Base-by-base conservation (phyloP, 108 stramenopile genomes). In the Skeletonema potamos region DNA sequence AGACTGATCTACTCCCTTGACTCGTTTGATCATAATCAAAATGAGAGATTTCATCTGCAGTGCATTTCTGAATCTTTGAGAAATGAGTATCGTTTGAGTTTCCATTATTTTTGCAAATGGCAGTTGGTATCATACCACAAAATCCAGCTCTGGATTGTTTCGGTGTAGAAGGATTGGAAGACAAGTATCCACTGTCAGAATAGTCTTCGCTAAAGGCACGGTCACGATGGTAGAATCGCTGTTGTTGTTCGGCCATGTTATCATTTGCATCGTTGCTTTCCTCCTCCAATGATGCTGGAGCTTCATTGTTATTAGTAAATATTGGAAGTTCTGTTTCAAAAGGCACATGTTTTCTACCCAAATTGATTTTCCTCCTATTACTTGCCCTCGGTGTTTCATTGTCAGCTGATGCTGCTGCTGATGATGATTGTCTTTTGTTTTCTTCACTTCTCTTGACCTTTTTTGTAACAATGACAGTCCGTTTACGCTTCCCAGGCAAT, bases 401-500 rank as follows among this genome's bases (percentile, higher is more conserved):
- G 2, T 51, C 48, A 17, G 10, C 39, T 3, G 18, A 18, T 8
- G 18, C 48, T 22, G 7, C 22, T 8, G 20, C 4, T 51, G 20
- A 8, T 24, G 48, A 51, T 6, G 48, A 9, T 22, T 51, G 48
- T 20, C 0, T 9, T 22, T 22, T 51, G 5, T 22, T n/a, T 4
- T 83, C 71, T 48, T 68, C 63, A 13, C 64, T 51, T 41, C 60
- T 64, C 66, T 79, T 82, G 60, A 69, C 62, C 61, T 74, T 62
- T 51, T 48, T 77, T 48, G 58, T 76, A 20, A 76, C 58, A 11
- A 51, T 29, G 34, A 72, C 70, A 10, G 34, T 65, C n/a, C 80
- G 69, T 43, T 71, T 87, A 37, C 82, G 74, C 43, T 80, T 86
- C 36, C 92, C 92, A 0, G 92, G 92, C 62, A 93, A 64, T 41